Conservation (phyloP, 148 eudicot species). For the Rhododendron ferrugineum region DNA sequence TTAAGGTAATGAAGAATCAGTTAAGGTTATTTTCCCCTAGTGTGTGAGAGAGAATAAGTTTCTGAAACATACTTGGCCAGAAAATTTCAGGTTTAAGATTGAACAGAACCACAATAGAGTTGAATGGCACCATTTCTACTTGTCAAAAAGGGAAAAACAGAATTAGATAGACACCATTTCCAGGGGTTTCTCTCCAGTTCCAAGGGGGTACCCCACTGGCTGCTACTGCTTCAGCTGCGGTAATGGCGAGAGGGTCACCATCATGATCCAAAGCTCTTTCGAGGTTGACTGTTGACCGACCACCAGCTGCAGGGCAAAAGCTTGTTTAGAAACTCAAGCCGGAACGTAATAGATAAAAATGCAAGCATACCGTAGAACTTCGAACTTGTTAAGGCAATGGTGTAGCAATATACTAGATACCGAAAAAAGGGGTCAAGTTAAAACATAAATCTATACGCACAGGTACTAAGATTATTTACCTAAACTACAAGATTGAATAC, state of each 20-base stretch:
- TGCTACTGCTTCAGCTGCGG: constrained; percentile 54
- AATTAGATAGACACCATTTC: constrained; percentile 39
- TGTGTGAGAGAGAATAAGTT: not conserved
- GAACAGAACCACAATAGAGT: not conserved
- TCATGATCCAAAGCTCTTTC: constrained; percentile 57
- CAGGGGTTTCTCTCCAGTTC: constrained; percentile 66
- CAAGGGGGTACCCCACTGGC: constrained; percentile 57
- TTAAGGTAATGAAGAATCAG: not conserved
- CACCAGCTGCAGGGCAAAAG: constrained; percentile 36
- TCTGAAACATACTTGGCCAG: not conserved
- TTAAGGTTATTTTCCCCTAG: not conserved
- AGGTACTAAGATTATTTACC: not conserved
- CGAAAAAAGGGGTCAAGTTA: not conserved
- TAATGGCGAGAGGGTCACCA: constrained; percentile 69
- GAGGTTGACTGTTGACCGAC: constrained; percentile 43
- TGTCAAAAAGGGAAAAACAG: not conserved
- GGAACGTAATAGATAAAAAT: not conserved
- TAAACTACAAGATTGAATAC: not conserved
- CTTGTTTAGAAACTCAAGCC: constrained; percentile 5
- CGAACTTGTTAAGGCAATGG: not conserved
- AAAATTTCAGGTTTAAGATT: not conserved
- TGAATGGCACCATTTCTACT: not conserved
- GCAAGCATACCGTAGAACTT: not conserved
- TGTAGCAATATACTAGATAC: not conserved
- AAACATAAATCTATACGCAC: not conserved